A percentile compares a stretch with the other conserved stretches of the same genome.
These are phyloP conservation scores for Lavandula angustifolia DNA, from an alignment of 257 asterid genomes.

Conservation along the genomic window DNA sequence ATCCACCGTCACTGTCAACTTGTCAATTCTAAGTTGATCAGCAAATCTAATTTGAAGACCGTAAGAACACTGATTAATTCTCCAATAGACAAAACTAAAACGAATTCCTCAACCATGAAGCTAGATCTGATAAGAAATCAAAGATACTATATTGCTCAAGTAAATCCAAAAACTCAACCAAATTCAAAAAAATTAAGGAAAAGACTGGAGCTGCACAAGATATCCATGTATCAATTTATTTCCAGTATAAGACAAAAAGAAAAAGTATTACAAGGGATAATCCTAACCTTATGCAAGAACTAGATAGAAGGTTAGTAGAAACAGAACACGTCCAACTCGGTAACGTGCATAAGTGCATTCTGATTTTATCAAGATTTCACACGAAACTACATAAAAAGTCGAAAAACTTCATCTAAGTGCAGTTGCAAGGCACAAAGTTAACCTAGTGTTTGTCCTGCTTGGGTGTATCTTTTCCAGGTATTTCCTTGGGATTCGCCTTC, in stretches of 20 bases:
- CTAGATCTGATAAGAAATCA: not conserved
- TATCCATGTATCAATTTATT: not conserved
- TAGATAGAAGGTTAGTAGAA: conserved; percentile 1
- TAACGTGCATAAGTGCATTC: not conserved
- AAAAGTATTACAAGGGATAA: conserved; percentile 4
- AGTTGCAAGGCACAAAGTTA: not conserved
- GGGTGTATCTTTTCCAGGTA: conserved; percentile 55
- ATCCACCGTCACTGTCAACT: not conserved
- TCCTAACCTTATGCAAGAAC: conserved; percentile 16
- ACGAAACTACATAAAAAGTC: conserved; percentile 20
- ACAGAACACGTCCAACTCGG: conserved; percentile 18
- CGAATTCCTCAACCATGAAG: not conserved
- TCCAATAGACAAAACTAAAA: not conserved
- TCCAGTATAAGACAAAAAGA: not conserved
- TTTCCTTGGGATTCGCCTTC: conserved; percentile 69
- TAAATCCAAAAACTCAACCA: too few species aligned
- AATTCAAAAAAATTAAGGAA: not conserved
- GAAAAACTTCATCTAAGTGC: conserved; percentile 20
- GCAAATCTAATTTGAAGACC: not conserved
- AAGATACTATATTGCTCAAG: not conserved
- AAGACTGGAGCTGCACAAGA: not conserved
- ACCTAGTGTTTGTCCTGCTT: conserved; percentile 58
- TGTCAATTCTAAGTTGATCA: too few species aligned
- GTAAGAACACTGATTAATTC: not conserved
- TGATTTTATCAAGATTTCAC: conserved; percentile 1